Conservation (phyloP, 2,329 filamentous ascomycete species). For the Calonectria montana region DNA sequence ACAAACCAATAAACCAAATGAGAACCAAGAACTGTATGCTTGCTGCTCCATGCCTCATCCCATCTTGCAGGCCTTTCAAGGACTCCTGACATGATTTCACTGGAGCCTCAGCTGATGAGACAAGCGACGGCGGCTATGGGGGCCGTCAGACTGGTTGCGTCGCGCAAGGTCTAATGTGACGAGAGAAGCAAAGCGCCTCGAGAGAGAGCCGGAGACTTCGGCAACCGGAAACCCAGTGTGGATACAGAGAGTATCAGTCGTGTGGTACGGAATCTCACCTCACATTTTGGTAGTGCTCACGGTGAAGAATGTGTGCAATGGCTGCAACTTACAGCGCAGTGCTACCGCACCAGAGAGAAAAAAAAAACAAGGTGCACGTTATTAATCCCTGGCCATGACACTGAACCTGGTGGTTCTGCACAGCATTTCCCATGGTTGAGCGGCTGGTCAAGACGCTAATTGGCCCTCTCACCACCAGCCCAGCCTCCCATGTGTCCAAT, state of each 20-base stretch:
- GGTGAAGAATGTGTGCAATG: background rate
- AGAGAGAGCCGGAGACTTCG: slow-evolving; percentile 9
- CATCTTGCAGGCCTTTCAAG: slow-evolving; percentile 14
- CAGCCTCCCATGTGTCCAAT: slow-evolving; percentile 42
- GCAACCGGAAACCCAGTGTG: slow-evolving; percentile 7
- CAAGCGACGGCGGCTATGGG: slow-evolving; percentile 30
- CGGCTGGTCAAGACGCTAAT: slow-evolving; percentile 31
- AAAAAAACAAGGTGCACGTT: background rate
- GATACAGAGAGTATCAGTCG: background rate
- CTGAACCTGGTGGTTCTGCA: slow-evolving; percentile 19
- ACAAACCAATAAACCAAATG: background rate
- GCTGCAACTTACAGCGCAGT: background rate
- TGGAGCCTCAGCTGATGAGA: slow-evolving; percentile 31
- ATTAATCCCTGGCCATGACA: slow-evolving; percentile 24
- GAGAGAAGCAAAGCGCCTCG: background rate
- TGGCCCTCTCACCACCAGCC: slow-evolving; percentile 34
- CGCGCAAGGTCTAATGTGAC: slow-evolving; percentile 2
- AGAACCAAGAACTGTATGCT: background rate
- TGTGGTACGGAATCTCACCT: slow-evolving; percentile 21
- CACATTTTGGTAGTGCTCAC: slow-evolving; percentile 29
- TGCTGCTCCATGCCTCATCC: slow-evolving; percentile 8
- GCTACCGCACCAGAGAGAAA: background rate
- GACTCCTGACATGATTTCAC: slow-evolving; percentile 29
- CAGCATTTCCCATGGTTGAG: slow-evolving; percentile 35
- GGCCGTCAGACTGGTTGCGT: slow-evolving; percentile 25